These are phyloP conservation scores for Rauvolfia tetraphylla DNA, from an alignment of 257 asterid species.

Conservation along the genomic window DNA sequence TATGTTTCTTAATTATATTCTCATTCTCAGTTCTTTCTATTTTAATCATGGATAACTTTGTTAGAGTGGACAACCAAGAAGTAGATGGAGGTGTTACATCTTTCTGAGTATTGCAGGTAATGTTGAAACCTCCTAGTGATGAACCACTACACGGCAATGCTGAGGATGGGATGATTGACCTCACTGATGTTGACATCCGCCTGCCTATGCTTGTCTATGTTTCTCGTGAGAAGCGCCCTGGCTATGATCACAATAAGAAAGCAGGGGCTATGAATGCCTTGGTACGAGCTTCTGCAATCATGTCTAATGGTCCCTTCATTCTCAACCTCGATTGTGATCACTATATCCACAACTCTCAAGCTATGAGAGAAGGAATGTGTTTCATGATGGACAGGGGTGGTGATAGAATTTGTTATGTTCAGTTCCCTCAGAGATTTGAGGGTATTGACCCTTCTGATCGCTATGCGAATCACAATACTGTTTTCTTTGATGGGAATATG, in stretches of 20 bases:
- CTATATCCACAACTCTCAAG: slow-evolving; percentile 63
- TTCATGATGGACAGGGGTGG: slow-evolving; percentile 86
- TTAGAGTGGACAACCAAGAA: neutral
- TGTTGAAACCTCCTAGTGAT: slow-evolving; percentile 82
- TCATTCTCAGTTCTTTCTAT: slow-evolving; percentile 7
- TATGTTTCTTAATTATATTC: slow-evolving; percentile 18
- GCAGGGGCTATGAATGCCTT: slow-evolving; percentile 86
- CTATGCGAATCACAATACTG: slow-evolving; percentile 65
- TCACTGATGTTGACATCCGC: slow-evolving; percentile 58
- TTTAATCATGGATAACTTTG: neutral
- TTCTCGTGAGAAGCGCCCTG: slow-evolving; percentile 80
- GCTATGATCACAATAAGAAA: slow-evolving; percentile 78
- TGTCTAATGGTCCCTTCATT: slow-evolving; percentile 76
- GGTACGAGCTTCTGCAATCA: slow-evolving; percentile 78
- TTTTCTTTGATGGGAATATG: slow-evolving; percentile 73
- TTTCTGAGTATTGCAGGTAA: slow-evolving; percentile 37
- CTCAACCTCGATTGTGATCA: slow-evolving; percentile 81
- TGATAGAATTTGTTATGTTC: slow-evolving; percentile 66
- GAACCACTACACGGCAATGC: slow-evolving; percentile 55
- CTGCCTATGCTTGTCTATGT: slow-evolving; percentile 78
- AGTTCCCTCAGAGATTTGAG: slow-evolving; percentile 70
- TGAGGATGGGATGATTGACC: slow-evolving; percentile 47
- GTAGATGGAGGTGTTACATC: neutral
- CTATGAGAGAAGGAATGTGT: slow-evolving; percentile 81
- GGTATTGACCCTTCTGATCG: slow-evolving; percentile 76